A percentile compares a stretch with the other conserved stretches of the same genome.
Conservation (phyloP, 1,284 basidiomycete genomes). For the Ustilago esculenta region DNA sequence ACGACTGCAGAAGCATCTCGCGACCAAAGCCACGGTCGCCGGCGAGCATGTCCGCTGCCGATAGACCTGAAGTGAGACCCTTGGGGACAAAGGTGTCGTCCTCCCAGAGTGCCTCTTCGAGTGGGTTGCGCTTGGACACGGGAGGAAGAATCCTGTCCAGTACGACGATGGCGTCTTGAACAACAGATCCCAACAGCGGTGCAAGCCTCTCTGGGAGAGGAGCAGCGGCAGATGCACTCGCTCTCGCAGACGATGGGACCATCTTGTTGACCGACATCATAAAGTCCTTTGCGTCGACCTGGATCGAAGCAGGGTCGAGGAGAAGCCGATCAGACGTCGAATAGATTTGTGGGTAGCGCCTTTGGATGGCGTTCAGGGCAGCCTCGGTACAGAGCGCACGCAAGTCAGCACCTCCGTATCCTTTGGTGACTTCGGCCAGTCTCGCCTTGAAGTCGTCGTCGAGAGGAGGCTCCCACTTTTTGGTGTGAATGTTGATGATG, state of each 20-base stretch:
- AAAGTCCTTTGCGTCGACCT: slow-evolving; percentile 89
- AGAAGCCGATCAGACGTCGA: slow-evolving; percentile 86
- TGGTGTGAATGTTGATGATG: slow-evolving; percentile 92
- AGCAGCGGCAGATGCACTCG: slow-evolving; percentile 82
- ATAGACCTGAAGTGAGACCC: slow-evolving; percentile 25
- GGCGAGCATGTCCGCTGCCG: slow-evolving; percentile 45
- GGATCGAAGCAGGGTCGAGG: slow-evolving; percentile 85
- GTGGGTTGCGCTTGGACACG: slow-evolving; percentile 68
- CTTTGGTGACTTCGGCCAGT: slow-evolving; percentile 90
- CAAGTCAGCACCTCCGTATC: slow-evolving; percentile 96
- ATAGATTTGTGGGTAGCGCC: slow-evolving; percentile 97
- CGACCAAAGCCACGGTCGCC: slow-evolving; percentile 58
- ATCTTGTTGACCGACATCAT: slow-evolving; percentile 88
- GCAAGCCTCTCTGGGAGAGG: slow-evolving; percentile 87
- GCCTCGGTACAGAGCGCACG: slow-evolving; percentile 81
- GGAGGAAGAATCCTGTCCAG: slow-evolving; percentile 70
- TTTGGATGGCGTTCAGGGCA: slow-evolving; percentile 93
- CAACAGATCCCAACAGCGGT: slow-evolving; percentile 77
- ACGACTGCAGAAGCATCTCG: slow-evolving; percentile 72
- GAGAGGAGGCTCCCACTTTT: slow-evolving; percentile 87
- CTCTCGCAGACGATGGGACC: slow-evolving; percentile 92
- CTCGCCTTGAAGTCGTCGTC: slow-evolving; percentile 74
- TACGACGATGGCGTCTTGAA: slow-evolving; percentile 78
- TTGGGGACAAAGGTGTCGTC: slow-evolving; percentile 73
- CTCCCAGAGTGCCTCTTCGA: slow-evolving; percentile 90